phyloP scores from a whole-genome alignment of 352 stramenopile genomes.

The Pythium rhizo-oryzae region DNA sequence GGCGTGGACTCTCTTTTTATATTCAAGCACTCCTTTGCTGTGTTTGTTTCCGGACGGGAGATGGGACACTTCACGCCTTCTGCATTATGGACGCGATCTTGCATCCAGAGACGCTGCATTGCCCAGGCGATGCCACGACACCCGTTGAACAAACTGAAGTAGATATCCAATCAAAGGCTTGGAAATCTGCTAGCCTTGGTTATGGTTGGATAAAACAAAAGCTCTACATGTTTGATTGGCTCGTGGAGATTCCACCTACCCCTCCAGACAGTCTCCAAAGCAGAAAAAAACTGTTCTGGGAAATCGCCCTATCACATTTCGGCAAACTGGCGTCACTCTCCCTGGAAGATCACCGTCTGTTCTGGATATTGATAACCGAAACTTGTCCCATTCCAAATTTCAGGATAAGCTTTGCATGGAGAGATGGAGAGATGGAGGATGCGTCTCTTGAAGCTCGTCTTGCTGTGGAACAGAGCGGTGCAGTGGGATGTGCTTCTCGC shows the following conservation, averaged over 20 bases:
- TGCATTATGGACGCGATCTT: constrained; percentile 16
- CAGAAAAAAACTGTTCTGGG: constrained; percentile 7
- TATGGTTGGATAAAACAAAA: constrained; percentile 5
- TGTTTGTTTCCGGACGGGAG: constrained; percentile 9
- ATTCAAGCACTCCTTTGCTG: not conserved
- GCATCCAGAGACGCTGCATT: constrained; percentile 9
- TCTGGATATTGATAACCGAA: constrained; percentile 1
- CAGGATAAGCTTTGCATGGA: not conserved
- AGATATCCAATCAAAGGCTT: constrained; percentile 7
- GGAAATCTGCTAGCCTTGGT: not conserved
- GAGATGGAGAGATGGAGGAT: constrained; percentile 1
- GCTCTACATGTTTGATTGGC: not conserved
- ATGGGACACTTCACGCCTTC: constrained; percentile 19
- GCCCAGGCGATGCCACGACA: not conserved
- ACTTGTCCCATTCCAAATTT: not conserved
- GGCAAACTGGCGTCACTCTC: constrained; percentile 6
- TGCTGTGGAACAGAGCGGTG: not conserved
- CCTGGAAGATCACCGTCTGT: not conserved
- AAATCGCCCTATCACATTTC: not conserved
- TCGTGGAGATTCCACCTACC: not conserved
- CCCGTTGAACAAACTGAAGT: not conserved
- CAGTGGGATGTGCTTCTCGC: not conserved
- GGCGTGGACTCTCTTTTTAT: constrained; percentile 5
- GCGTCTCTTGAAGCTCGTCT: constrained; percentile 2
- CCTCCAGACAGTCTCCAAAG: constrained; percentile 6